Evolutionary conservation across 2,329 filamentous ascomycete genomes (phyloP).

Genomic region (Albophoma yamanashiensis): DNA sequence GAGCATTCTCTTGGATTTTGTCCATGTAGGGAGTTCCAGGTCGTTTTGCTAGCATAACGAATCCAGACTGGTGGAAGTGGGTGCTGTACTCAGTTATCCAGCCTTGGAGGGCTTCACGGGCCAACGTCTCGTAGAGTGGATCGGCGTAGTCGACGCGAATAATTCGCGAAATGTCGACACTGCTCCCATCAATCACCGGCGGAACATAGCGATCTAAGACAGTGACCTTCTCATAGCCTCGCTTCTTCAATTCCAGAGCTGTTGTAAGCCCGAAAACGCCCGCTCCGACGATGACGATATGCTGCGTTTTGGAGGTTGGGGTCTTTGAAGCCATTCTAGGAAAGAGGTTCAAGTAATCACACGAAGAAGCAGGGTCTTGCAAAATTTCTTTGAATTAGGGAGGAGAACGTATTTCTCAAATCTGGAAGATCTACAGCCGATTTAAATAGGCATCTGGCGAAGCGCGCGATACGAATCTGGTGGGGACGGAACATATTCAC

Average conservation of each 20-base stretch:
- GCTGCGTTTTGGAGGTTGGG: background rate
- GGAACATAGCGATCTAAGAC: background rate
- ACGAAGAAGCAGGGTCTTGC: background rate
- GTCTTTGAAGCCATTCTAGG: background rate
- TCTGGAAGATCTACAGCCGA: background rate
- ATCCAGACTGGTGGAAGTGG: background rate
- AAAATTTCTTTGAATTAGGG: background rate
- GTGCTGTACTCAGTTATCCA: background rate
- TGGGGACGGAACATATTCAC: background rate
- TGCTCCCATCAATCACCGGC: background rate
- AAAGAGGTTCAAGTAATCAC: background rate
- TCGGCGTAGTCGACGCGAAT: background rate
- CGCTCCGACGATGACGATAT: background rate
- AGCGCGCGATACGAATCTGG: background rate
- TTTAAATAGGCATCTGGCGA: background rate
- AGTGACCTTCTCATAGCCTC: background rate
- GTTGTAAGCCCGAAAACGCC: background rate
- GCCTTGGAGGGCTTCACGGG: background rate
- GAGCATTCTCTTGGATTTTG: background rate
- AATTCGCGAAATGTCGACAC: background rate
- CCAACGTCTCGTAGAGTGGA: background rate
- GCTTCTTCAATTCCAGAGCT: background rate
- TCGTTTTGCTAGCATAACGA: background rate
- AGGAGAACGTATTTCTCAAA: background rate
- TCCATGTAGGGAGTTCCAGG: background rate